phyloP scores from a whole-genome alignment of 805 yeast species.

The Hanseniaspora thailandica region DNA sequence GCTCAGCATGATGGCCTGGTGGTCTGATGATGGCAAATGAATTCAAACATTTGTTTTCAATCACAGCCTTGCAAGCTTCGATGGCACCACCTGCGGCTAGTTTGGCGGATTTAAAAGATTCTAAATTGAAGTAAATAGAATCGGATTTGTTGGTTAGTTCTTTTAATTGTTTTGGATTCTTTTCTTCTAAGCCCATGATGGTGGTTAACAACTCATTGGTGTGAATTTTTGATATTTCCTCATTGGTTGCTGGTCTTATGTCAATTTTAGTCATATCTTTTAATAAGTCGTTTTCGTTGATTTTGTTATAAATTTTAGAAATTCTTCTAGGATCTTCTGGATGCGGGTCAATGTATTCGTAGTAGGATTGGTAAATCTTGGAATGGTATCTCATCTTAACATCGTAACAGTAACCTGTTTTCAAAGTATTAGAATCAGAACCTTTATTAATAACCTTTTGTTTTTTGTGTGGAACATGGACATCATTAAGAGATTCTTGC shows the following conservation, averaged over 20 bases:
- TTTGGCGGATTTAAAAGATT: slow-evolving; percentile 74
- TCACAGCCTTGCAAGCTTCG: slow-evolving; percentile 90
- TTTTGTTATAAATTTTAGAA: slow-evolving; percentile 79
- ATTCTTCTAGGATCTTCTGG: slow-evolving; percentile 98
- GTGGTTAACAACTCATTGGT: slow-evolving; percentile 66
- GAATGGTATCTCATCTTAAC: slow-evolving; percentile 97
- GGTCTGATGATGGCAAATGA: slow-evolving; percentile 93
- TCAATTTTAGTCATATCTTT: slow-evolving; percentile 84
- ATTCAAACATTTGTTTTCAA: slow-evolving; percentile 83
- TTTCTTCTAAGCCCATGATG: slow-evolving; percentile 60
- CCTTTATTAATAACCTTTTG: neutral
- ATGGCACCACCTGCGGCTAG: slow-evolving; percentile 94
- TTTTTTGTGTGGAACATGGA: neutral
- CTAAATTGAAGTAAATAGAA: slow-evolving; percentile 88
- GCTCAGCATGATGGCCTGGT: slow-evolving; percentile 99
- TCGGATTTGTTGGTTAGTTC: slow-evolving; percentile 85
- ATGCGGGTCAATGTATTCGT: slow-evolving; percentile 93
- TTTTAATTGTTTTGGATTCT: slow-evolving; percentile 65
- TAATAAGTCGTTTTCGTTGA: slow-evolving; percentile 88
- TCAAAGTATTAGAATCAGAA: slow-evolving; percentile 50
- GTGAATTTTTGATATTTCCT: slow-evolving; percentile 80
- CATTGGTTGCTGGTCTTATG: slow-evolving; percentile 74
- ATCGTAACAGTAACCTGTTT: slow-evolving; percentile 91
- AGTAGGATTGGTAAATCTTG: slow-evolving; percentile 79
- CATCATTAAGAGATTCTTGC: neutral